Conservation (phyloP, 176 grass and related monocot species). For the Oryza australiensis region DNA sequence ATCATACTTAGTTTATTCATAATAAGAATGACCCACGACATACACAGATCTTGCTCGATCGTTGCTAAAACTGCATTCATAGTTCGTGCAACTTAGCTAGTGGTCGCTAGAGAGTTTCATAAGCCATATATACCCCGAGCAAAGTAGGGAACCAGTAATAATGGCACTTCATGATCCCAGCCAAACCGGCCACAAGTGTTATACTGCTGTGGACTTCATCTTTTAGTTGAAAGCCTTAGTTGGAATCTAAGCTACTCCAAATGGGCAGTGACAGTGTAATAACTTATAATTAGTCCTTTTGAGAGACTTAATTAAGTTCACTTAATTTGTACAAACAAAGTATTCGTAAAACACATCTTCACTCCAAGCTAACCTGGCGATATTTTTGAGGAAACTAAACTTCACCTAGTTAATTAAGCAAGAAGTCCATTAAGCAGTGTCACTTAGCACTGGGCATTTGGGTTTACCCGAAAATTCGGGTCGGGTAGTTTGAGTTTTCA, state of each 20-base stretch:
- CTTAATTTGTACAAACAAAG: background rate
- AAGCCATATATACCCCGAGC: too few relatives aligned
- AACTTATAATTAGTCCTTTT: too few relatives aligned
- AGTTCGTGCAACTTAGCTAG: background rate
- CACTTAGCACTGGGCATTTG: too few relatives aligned
- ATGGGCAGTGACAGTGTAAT: too few relatives aligned
- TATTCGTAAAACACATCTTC: background rate
- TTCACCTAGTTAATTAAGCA: background rate
- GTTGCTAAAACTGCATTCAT: background rate
- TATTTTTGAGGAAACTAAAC: background rate
- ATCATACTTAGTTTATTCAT: background rate
- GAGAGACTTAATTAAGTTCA: background rate
- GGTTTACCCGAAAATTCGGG: too few relatives aligned
- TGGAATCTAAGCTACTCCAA: too few relatives aligned
- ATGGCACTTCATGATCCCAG: background rate
- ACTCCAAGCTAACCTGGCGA: background rate
- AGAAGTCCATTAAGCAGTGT: background rate
- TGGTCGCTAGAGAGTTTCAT: too few relatives aligned
- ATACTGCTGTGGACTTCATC: background rate
- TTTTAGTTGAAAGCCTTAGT: too few relatives aligned
- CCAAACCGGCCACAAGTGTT: background rate
- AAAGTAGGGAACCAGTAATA: too few relatives aligned
- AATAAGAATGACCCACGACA: too few relatives aligned
- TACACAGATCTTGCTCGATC: too few relatives aligned
- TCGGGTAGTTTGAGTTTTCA: too few relatives aligned